A percentile compares a stretch with the other conserved stretches of the same genome.
Evolutionary conservation across 1,284 basidiomycete genomes (phyloP).

Genomic region (Earliella scabrosa): DNA sequence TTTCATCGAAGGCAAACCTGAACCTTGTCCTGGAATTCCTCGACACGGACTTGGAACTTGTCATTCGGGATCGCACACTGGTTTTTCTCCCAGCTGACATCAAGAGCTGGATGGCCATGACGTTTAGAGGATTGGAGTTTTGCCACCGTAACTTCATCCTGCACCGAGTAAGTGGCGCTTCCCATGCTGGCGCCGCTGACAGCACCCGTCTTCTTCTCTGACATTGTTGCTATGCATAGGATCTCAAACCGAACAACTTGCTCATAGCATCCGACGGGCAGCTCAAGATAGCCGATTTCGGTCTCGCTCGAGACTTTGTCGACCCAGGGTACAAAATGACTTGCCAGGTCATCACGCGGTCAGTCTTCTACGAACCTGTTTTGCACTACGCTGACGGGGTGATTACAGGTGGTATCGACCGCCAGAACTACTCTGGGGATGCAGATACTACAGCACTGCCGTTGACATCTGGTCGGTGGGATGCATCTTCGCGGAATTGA

Average conservation of each 20-base stretch:
- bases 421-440: slow-evolving; percentile 90
- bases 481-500: slow-evolving; percentile 95
- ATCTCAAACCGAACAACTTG: slow-evolving; percentile 99
- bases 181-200: neutral
- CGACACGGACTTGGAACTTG: slow-evolving; percentile 96
- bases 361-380: slow-evolving; percentile 23
- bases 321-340: slow-evolving; percentile 97
- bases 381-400: slow-evolving; percentile 1
- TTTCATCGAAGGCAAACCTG: slow-evolving; percentile 94
- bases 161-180: slow-evolving; percentile 73
- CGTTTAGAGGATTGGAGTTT: slow-evolving; percentile 94
- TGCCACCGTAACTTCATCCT: slow-evolving; percentile 95
- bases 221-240: slow-evolving; percentile 51
- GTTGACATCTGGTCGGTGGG: slow-evolving; percentile 97
- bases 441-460: slow-evolving; percentile 84
- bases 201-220: neutral
- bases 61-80: slow-evolving; percentile 92
- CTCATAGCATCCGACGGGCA: slow-evolving; percentile 90
- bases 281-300: slow-evolving; percentile 99
- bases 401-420: slow-evolving; percentile 91
- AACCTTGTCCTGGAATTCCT: slow-evolving; percentile 98
- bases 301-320: slow-evolving; percentile 94
- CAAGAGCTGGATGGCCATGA: slow-evolving; percentile 99
- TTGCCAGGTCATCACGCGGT: slow-evolving; percentile 96
- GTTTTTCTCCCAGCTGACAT: slow-evolving; percentile 96